Conservation (phyloP, 2,329 filamentous ascomycete species). For the Aspergillus fructus region DNA sequence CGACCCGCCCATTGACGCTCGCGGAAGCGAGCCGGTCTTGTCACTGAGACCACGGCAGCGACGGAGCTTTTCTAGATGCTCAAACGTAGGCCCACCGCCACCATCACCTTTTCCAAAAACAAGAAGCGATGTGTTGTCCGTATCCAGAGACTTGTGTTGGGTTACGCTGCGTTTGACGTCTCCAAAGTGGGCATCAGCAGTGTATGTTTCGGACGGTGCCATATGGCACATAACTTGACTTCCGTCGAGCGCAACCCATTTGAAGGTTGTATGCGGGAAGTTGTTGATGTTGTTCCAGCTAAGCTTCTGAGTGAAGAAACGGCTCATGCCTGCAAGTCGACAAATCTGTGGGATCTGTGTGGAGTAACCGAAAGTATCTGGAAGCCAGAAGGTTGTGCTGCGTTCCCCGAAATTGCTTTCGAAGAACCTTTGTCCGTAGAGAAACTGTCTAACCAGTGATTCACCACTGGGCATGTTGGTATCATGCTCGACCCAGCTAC, state of each 20-base stretch:
- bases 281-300: slow-evolving; percentile 99
- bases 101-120: slow-evolving; percentile 97
- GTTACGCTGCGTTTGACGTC: slow-evolving; percentile 86
- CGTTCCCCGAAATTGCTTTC: slow-evolving; percentile 88
- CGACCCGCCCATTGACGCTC: slow-evolving; percentile 82
- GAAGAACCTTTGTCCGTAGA: slow-evolving; percentile 94
- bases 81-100: slow-evolving; percentile 89
- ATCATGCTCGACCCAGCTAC: slow-evolving; percentile 98
- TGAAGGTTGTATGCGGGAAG: slow-evolving; percentile 98
- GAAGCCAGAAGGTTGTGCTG: slow-evolving; percentile 92
- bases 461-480: slow-evolving; percentile 97
- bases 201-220: slow-evolving; percentile 94
- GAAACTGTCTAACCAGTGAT: slow-evolving; percentile 87
- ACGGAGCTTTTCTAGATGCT: slow-evolving; percentile 91
- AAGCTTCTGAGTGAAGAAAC: slow-evolving; percentile 96
- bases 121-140: slow-evolving; percentile 84
- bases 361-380: slow-evolving; percentile 97
- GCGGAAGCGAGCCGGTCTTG: slow-evolving; percentile 76
- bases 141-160: slow-evolving; percentile 93
- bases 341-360: slow-evolving; percentile 92
- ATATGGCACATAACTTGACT: slow-evolving; percentile 98
- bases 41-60: slow-evolving; percentile 90
- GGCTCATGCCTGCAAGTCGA: slow-evolving; percentile 88
- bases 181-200: slow-evolving; percentile 88
- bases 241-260: slow-evolving; percentile 94